Base-by-base conservation (phyloP, 805 yeast genomes). In the Starmerella bombi region DNA sequence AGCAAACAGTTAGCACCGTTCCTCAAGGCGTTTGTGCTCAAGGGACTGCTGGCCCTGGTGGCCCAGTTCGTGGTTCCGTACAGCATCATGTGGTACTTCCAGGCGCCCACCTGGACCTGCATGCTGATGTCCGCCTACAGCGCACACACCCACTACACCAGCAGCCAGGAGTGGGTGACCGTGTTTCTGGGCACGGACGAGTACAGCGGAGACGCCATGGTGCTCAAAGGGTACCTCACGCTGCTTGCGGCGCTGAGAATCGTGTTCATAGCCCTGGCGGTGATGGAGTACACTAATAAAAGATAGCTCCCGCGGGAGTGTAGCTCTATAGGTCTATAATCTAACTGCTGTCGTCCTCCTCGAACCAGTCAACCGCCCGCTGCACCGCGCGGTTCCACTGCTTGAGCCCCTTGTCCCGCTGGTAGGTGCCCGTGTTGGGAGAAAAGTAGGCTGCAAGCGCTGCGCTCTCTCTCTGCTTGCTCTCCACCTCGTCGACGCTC, bases 301-400 rank as follows among this genome's bases (percentile, higher is more conserved):
- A n/a, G n/a, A n/a, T n/a, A n/a, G n/a, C n/a, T n/a, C n/a, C n/a
- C n/a, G n/a, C n/a, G n/a, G n/a, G n/a, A n/a, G n/a, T n/a, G n/a
- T n/a, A n/a, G n/a, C n/a, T n/a, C n/a, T n/a, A n/a, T n/a, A n/a
- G n/a, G n/a, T n/a, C n/a, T n/a, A n/a, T n/a, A n/a, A n/a, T n/a
- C n/a, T n/a, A n/a, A n/a, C n/a, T n/a, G n/a, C n/a, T 21, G 5
- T 30, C 41, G 14, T 35, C 39, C 6, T 51, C 50, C 36, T 54
- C 56, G 45, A 80, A 64, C 97, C 97, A 86, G 34, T 84, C 86
- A 46, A 63, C 70, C 23, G 93, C 79, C 53, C 93, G 71, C 53
- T 73, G 76, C 17, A 86, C 74, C 2, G 94, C 97, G 34, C 72
- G 70, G 56, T 81, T 82, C 97, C 97, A 86, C 49, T 77, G 63